Base-by-base conservation (phyloP, 192 early-diverging fungal species). In the Coemansia sp. region DNA sequence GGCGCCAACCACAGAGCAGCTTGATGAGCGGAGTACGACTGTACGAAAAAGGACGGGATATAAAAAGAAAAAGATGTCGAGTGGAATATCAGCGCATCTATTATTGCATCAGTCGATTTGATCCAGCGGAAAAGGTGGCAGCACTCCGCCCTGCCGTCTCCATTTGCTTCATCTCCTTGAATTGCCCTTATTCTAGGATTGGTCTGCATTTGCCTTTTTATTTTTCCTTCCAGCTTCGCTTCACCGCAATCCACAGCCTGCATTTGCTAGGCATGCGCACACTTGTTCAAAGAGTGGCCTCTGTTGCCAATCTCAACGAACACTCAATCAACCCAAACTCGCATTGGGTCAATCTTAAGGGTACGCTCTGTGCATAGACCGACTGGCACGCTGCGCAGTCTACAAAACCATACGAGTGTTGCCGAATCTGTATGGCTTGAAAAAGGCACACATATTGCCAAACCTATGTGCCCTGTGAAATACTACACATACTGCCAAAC, bases 341-440 rank as follows among this genome's bases (percentile, higher is more conserved):
- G 56, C 72, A 83, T 32, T 85, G 84, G 84, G 84, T 85, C 71
- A 85, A 85, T 69, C 70, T 76, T 17, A 76, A 75, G 58, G 84
- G 81, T 79, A 79, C 29, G 66, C 55, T 8, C 9, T 27, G 48
- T 50, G n/a, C 17, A 14, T 50, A 50, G 6, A 32, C 3, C 29
- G 29, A 32, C 29, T 32, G 29, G 6, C 29, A 32, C 5, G 29
- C 29, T 5, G 5, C 5, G 29, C 29, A 32, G 29, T 5, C 29
- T 32, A 32, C 29, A 32, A 3, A 32, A 6, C 29, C 29, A 32
- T 32, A 32, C 29, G 29, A 32, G 29, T 6, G 29, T 6, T 32
- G 29, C 29, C 29, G 5, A 32, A 32, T 6, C 5, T 43, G 41
- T 4, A 15, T 43, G 41, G 15, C 41, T 43, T 43, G 41, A 7